phyloP scores from a whole-genome alignment of 768 basidiomycete species.

The Leucosporidium scottii region DNA sequence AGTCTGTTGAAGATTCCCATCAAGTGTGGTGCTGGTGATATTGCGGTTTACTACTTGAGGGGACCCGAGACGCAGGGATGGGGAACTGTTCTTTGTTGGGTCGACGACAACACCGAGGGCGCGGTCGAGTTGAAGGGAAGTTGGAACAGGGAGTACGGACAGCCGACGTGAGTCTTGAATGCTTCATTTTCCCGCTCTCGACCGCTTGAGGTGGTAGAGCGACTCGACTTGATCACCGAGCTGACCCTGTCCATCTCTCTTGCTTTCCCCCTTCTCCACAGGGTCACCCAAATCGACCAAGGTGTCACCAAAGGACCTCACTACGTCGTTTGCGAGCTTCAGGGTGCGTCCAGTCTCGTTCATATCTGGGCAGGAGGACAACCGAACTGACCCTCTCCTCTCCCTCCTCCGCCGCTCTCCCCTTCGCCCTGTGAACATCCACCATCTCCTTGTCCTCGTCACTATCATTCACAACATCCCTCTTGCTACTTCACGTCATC shows the following conservation, averaged over 20 bases:
- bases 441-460: too few species aligned
- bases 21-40: slow-evolving; percentile 76
- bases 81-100: slow-evolving; percentile 87
- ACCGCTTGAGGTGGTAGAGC: too few species aligned
- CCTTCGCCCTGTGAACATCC: too few species aligned
- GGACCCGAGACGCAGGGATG: slow-evolving; percentile 54
- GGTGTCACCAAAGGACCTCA: slow-evolving; percentile 81
- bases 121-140: slow-evolving; percentile 65
- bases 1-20: slow-evolving; percentile 77
- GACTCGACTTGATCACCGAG: too few species aligned
- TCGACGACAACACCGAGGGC: slow-evolving; percentile 86
- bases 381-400: too few species aligned
- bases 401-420: too few species aligned
- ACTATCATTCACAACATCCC: too few species aligned
- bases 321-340: slow-evolving; percentile 79
- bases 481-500: too few species aligned
- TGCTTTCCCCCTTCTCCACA: slow-evolving; percentile 41
- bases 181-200: too few species aligned
- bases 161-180: slow-evolving; percentile 59
- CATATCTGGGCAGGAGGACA: too few species aligned
- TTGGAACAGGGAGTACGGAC: slow-evolving; percentile 53
- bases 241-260: neutral
- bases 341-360: slow-evolving; percentile 43
- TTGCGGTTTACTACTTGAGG: slow-evolving; percentile 81
- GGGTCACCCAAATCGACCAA: slow-evolving; percentile 78